Base-by-base conservation (phyloP, 2,329 filamentous ascomycete species). In the Celoporthe dispersa region DNA sequence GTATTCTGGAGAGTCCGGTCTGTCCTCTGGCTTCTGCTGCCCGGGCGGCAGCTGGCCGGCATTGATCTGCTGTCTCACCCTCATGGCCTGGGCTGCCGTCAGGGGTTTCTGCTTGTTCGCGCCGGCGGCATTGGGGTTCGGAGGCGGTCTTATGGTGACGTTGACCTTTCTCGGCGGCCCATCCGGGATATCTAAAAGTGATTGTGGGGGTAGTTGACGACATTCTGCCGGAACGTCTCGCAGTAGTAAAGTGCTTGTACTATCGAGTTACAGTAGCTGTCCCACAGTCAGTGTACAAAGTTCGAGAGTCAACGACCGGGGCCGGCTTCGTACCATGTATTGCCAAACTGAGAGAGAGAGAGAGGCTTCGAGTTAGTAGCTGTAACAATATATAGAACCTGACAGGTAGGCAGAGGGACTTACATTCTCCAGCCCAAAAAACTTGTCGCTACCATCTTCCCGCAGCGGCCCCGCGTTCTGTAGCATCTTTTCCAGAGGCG, bases 381-480 rank as follows among this genome's bases (percentile, higher is more conserved):
- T 55, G 41, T 41, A 39, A 33, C 9, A 28, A 16, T 19, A 25
- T 11, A 28, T 48, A 22, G 57, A 53, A 57, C 41, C 39, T 69
- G 61, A 65, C 51, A 68, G 63, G 61, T 72, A 68, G 72, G 73
- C 66, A 16, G 12, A 9, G 22, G 60, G 14, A 85, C 93, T 82
- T 86, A 98, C 95, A 83, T 99, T 99, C 82, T 99, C 96, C 80
- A 98, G 91, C 22, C 96, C 96, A 82, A 97, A 98, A 84, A 97
- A 99, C 84, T 97, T 97, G 84, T 98, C 96, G 79, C 93, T 97
- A 67, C 96, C 96, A 81, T 98, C 94, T 75, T 87, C 85, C 77
- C 94, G 90, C 74, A 97, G 83, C 2, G 94, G 90, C 3, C 94
- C 94, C 70, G 93, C 90, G 80, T 93, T 91, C 75, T 90, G 87